Conservation (phyloP, 73 alveolate species). For the Tetrahymena borealis region DNA sequence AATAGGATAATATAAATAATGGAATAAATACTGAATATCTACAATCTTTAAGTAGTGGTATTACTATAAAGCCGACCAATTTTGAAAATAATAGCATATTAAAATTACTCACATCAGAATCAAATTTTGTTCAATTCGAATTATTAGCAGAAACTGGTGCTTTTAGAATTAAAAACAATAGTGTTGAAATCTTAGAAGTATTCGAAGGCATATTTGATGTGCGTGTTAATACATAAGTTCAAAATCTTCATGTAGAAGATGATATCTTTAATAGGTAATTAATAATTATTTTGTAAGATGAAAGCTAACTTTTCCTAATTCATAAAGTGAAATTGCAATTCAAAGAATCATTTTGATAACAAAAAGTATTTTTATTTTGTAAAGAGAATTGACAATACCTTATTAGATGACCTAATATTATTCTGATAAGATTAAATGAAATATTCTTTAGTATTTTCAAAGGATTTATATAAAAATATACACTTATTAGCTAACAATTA, state of each 20-base stretch:
- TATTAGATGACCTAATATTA: too few species aligned
- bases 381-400: too few species aligned
- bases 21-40: not conserved
- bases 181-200: not conserved
- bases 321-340: too few species aligned
- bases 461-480: too few species aligned
- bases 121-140: not conserved
- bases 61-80: not conserved
- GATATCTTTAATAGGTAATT: not conserved
- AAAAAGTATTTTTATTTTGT: too few species aligned
- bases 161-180: not conserved
- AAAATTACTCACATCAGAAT: not conserved
- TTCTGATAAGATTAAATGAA: too few species aligned
- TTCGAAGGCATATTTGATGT: not conserved
- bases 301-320: not conserved
- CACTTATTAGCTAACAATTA: too few species aligned
- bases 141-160: not conserved
- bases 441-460: too few species aligned
- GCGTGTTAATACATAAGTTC: not conserved
- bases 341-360: too few species aligned
- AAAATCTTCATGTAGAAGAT: not conserved
- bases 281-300: not conserved
- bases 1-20: not conserved
- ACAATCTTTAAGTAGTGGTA: not conserved
- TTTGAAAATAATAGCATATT: not conserved